These are phyloP conservation scores for Arthrobotrys sinensis DNA, from an alignment of 2,329 filamentous ascomycete species.

Conservation along the genomic window DNA sequence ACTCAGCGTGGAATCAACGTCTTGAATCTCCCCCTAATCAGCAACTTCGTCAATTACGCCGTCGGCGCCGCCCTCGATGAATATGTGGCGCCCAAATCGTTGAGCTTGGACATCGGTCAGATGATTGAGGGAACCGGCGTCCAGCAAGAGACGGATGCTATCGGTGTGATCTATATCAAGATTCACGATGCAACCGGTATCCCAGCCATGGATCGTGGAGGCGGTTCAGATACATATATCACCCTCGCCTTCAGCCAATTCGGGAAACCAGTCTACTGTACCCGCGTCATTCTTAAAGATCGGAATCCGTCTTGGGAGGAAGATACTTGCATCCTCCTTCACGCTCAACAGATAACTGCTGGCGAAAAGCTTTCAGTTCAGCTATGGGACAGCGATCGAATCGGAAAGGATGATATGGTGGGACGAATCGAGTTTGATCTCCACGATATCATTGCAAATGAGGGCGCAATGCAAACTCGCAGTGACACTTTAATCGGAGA, in stretches of 20 bases:
- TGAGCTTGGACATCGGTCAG: slow-evolving; percentile 89
- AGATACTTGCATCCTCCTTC: slow-evolving; percentile 78
- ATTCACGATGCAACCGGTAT: slow-evolving; percentile 90
- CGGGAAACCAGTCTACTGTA: slow-evolving; percentile 29
- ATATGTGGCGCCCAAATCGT: slow-evolving; percentile 94
- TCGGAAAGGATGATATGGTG: slow-evolving; percentile 81
- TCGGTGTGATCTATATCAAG: slow-evolving; percentile 91
- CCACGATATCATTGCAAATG: slow-evolving; percentile 94
- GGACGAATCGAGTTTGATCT: slow-evolving; percentile 82
- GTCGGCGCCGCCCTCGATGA: slow-evolving; percentile 88
- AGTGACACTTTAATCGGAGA: slow-evolving; percentile 86
- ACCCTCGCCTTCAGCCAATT: slow-evolving; percentile 96
- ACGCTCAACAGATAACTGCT: slow-evolving; percentile 80
- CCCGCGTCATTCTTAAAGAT: slow-evolving; percentile 76
- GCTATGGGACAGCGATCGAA: slow-evolving; percentile 82
- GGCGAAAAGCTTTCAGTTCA: slow-evolving; percentile 79
- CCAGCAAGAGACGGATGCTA: slow-evolving; percentile 86
- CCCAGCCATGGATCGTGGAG: slow-evolving; percentile 92
- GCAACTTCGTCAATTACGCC: slow-evolving; percentile 96
- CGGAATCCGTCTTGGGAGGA: slow-evolving; percentile 81
- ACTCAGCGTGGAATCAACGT: slow-evolving; percentile 86
- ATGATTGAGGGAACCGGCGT: slow-evolving; percentile 93
- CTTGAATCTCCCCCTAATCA: slow-evolving; percentile 90
- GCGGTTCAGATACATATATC: slow-evolving; percentile 95
- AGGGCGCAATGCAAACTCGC: slow-evolving; percentile 92